Evolutionary conservation across 2,329 filamentous ascomycete genomes (phyloP), one percentile per base, ranked within the genome.

Genomic region (Catunica adiposa): DNA sequence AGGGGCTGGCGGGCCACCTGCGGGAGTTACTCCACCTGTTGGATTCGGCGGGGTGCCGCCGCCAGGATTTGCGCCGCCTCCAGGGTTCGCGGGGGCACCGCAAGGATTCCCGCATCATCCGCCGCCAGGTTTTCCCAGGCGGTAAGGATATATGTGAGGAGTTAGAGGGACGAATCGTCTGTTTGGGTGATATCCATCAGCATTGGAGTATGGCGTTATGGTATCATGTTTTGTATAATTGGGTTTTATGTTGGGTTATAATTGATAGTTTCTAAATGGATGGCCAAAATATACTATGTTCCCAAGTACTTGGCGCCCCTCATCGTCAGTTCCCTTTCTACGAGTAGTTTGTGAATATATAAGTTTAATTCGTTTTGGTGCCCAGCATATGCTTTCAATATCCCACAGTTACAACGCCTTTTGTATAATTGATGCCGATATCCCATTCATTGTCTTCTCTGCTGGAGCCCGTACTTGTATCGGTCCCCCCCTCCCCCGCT

Each of bases 61-160:
- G 4, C 61, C 64, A 1, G 71, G 71, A 1, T 73, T 73, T 59
- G 70, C 71, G n/a, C n/a, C n/a, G n/a, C n/a, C n/a, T n/a, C n/a
- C n/a, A n/a, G n/a, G n/a, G n/a, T n/a, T n/a, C n/a, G n/a, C n/a
- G n/a, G n/a, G n/a, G 59, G 70, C 72, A 9, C 42, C 42, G 15
- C 71, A 72, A 7, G 71, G 71, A 25, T 72, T 71, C 59, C 66
- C 62, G 20, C 55, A 57, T 29, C 55, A 57, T 38, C 56, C 56
- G 34, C 56, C 60, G 17, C 61, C 62, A 1, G 62, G 61, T 7
- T 63, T 62, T 25, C 58, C 63, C 9, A 23, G 44, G 22, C 17
- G 44, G 22, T 48, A 48, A 9, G 29, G 9, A 47, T 7, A 23
- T 7, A 42, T n/a, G 20, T 46, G 29, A 38, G 2, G 17, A 48